phyloP scores from a whole-genome alignment of 2,329 filamentous ascomycete genomes.

The Ophiocordyceps polyrhachis-furcata region DNA sequence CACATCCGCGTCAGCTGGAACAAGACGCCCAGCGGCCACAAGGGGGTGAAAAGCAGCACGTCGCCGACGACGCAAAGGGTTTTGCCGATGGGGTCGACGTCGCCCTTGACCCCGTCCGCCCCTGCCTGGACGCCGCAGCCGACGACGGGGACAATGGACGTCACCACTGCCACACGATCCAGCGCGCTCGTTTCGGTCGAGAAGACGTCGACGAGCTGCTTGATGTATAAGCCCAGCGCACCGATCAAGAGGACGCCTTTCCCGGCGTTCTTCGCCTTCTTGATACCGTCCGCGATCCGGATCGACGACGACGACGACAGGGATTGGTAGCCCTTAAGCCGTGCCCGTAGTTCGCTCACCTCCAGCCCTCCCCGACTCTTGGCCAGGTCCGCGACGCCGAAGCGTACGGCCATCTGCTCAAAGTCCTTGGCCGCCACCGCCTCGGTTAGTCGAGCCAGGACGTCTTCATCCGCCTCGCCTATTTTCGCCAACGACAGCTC shows the following conservation, averaged over 20 bases:
- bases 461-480: no score
- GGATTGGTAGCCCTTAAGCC: background rate
- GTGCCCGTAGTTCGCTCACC: background rate
- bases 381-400: no score
- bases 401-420: no score
- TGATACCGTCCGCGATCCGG: background rate
- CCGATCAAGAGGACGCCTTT: background rate
- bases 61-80: background rate
- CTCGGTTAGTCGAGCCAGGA: no score
- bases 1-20: background rate
- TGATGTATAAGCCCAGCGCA: background rate
- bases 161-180: background rate
- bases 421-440: no score
- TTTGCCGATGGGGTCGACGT: background rate
- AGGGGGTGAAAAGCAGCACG: background rate
- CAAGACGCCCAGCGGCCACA: background rate
- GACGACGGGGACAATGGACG: background rate
- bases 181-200: background rate
- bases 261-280: background rate
- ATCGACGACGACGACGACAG: background rate
- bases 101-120: background rate
- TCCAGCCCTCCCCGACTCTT: no score
- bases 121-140: background rate
- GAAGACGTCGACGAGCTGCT: background rate
- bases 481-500: no score